Conservation (phyloP, 2,329 filamentous ascomycete genomes). For the Talaromyces sp. region DNA sequence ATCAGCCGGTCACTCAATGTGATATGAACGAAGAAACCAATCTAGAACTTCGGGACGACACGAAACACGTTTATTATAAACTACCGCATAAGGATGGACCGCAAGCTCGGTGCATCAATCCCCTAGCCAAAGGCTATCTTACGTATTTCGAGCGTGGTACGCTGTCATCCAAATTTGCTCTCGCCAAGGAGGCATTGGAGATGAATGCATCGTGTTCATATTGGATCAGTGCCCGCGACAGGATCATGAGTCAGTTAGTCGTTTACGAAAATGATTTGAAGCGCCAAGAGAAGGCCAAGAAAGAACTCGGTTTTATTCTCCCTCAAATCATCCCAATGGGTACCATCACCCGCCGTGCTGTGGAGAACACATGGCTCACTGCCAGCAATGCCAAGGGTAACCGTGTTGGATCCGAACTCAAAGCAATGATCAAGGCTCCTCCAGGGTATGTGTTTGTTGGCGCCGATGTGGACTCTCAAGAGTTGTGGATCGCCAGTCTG, state of each 20-base stretch:
- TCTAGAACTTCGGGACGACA: slow-evolving; percentile 64
- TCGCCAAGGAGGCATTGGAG: slow-evolving; percentile 91
- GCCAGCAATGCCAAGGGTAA: slow-evolving; percentile 97
- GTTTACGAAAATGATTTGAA: slow-evolving; percentile 71
- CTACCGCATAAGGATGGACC: slow-evolving; percentile 95
- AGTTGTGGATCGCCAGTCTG: slow-evolving; percentile 96
- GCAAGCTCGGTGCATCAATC: slow-evolving; percentile 76
- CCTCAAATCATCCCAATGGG: slow-evolving; percentile 98
- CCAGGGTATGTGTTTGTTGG: slow-evolving; percentile 91
- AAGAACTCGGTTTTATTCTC: slow-evolving; percentile 75
- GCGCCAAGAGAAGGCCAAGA: slow-evolving; percentile 22
- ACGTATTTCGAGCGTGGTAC: slow-evolving; percentile 87
- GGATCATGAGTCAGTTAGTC: slow-evolving; percentile 93
- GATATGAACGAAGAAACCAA: slow-evolving; percentile 75
- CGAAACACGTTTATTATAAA: slow-evolving; percentile 74
- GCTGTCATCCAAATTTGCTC: slow-evolving; percentile 79
- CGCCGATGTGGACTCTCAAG: slow-evolving; percentile 94
- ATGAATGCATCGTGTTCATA: slow-evolving; percentile 99
- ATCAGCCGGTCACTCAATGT: slow-evolving; percentile 70
- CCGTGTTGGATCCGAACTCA: slow-evolving; percentile 91
- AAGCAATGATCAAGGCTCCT: slow-evolving; percentile 93
- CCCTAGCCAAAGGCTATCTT: slow-evolving; percentile 87
- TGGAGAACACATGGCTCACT: slow-evolving; percentile 98
- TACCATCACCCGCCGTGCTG: slow-evolving; percentile 87
- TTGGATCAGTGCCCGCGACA: slow-evolving; percentile 93